phyloP scores from a whole-genome alignment of 2,329 filamentous ascomycete genomes.

The Parafenestella ontariensis region DNA sequence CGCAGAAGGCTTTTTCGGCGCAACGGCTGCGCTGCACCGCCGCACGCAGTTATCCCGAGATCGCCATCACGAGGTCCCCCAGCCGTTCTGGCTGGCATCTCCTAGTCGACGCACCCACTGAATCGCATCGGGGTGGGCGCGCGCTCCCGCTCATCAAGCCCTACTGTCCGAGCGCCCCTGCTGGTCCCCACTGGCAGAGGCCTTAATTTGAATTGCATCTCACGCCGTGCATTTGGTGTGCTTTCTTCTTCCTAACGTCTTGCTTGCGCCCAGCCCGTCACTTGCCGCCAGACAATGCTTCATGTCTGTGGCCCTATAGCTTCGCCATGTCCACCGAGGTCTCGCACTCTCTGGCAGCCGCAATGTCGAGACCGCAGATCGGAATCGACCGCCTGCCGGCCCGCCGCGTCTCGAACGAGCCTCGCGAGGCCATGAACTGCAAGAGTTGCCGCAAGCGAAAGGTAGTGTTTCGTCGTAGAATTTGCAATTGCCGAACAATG shows the following conservation, averaged over 20 bases:
- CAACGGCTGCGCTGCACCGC: conserved; percentile 14
- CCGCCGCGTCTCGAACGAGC: conserved; percentile 74
- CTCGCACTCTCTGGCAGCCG: conserved; percentile 37
- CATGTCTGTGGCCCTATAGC: conserved; percentile 28
- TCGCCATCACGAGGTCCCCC: conserved; percentile 39
- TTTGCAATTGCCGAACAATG: background rate
- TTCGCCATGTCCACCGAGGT: conserved; percentile 42
- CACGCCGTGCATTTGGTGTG: conserved; percentile 36
- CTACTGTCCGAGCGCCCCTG: conserved; percentile 39
- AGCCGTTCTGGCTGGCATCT: conserved; percentile 15
- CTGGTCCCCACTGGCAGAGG: conserved; percentile 39
- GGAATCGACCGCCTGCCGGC: conserved; percentile 80
- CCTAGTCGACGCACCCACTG: conserved; percentile 24
- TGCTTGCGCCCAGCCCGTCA: conserved; percentile 12
- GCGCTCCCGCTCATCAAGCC: conserved; percentile 43
- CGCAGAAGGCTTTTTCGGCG: conserved; percentile 4
- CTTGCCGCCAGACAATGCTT: conserved; percentile 43
- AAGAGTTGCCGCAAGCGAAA: conserved; percentile 93
- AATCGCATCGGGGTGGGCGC: conserved; percentile 39
- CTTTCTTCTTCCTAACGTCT: conserved; percentile 33
- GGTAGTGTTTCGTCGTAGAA: too few species aligned
- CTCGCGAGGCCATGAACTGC: conserved; percentile 92
- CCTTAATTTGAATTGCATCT: conserved; percentile 51
- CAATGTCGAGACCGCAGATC: conserved; percentile 77
- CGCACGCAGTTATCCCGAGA: conserved; percentile 35